Percentiles rank a stretch among this genome's conserved stretches.
Conservation (phyloP, 1,284 basidiomycete genomes). For the Marasmius sp. region DNA sequence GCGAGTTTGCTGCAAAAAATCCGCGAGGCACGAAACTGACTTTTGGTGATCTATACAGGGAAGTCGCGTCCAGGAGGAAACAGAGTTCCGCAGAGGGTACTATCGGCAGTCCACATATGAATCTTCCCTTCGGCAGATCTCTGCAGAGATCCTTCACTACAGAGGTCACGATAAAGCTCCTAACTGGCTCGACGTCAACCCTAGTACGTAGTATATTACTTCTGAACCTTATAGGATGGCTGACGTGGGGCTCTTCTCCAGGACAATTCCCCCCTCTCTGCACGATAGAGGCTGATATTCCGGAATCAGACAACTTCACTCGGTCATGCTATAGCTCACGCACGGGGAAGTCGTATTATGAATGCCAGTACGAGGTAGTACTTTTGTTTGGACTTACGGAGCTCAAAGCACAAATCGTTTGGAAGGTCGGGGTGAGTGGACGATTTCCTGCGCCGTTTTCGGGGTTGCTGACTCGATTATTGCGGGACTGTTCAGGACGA, state of each 20-base stretch:
- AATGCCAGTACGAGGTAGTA: constrained; percentile 8
- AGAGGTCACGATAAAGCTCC: not conserved
- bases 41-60: constrained; percentile 1
- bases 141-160: constrained; percentile 5
- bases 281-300: constrained; percentile 7
- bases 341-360: not conserved
- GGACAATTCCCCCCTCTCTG: constrained; percentile 6
- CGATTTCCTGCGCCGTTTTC: not conserved
- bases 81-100: constrained; percentile 9
- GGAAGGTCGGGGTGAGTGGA: constrained; percentile 7
- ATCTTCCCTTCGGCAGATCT: not conserved
- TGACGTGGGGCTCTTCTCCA: not conserved
- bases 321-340: not conserved
- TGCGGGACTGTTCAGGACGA: not conserved
- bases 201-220: not conserved
- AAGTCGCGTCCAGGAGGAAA: constrained; percentile 1
- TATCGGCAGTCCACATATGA: not conserved
- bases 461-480: not conserved
- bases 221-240: not conserved
- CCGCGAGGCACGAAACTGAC: not conserved
- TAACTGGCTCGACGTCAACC: not conserved
- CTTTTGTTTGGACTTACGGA: constrained; percentile 12
- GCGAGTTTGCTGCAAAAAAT: constrained; percentile 14
- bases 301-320: not conserved
- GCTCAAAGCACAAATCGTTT: constrained; percentile 13